Evolutionary conservation across 2,329 filamentous ascomycete species (phyloP), one percentile per base, ranked within the genome.

Genomic region (Chrysosporium queenslandicum): DNA sequence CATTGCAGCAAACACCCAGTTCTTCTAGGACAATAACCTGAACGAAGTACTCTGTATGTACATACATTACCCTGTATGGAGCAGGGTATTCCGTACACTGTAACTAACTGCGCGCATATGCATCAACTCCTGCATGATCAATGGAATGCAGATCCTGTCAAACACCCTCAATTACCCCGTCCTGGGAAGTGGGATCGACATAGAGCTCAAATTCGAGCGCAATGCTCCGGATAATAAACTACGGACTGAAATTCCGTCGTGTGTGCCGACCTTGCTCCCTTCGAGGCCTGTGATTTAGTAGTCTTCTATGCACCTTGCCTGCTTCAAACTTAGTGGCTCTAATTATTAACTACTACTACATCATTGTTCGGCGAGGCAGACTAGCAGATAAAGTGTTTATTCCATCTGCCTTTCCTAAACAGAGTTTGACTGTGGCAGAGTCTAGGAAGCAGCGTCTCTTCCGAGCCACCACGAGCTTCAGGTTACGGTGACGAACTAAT

Each of bases 101-200:
- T n/a, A 18, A 32, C 25, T 21, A 21, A 23, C 16, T 46, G n/a
- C n/a, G n/a, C n/a, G n/a, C n/a, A n/a, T n/a, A 20, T 47, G 45
- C 32, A 47, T 42, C 20, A 16, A 21, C 47, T 34, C 37, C 47
- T 50, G 47, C 47, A 50, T 50, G 37, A 30, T 42, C 47, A 50
- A 50, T 50, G 27, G 39, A 39, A 42, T 50, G 47, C 47, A 41
- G 47, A 50, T 50, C 47, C 37, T 42, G 47, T 41, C 37, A 50
- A 42, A 50, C 47, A 41, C 46, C 9, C 7, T 50, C 37, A 18
- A 42, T 11, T 30, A 6, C 25, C n/a, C n/a, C n/a, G n/a, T n/a
- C n/a, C n/a, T n/a, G n/a, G 27, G 36, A 42, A 49, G 12, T 1
- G 20, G 32, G 47, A 50, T 50, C 47, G 37, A 14, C 47, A 32